A percentile compares a stretch with the other conserved stretches of the same genome.
phyloP scores from a whole-genome alignment of 805 yeast species.

The Kuraishia piskuri region DNA sequence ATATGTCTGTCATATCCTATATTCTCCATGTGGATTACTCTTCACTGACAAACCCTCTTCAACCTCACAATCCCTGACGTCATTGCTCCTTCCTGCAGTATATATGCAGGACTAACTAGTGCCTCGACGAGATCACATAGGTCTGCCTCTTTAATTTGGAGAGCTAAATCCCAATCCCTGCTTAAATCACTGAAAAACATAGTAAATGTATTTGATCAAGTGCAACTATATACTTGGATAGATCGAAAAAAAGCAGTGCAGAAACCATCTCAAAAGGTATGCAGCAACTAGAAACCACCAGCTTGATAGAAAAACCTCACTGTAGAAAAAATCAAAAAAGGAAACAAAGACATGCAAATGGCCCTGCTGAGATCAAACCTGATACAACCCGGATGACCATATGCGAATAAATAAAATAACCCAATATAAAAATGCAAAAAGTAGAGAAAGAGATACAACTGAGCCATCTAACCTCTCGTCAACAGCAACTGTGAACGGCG shows the following conservation, averaged over 20 bases:
- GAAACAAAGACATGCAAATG: background rate
- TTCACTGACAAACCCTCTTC: too few relatives aligned
- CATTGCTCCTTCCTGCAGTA: too few relatives aligned
- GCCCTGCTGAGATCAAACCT: background rate
- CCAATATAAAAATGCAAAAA: background rate
- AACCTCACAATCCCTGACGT: too few relatives aligned
- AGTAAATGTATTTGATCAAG: background rate
- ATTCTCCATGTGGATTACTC: too few relatives aligned
- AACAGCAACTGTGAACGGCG: too few relatives aligned
- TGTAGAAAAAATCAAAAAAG: too few relatives aligned
- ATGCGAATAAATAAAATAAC: background rate
- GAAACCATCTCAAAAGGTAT: background rate
- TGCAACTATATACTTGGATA: background rate
- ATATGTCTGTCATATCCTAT: too few relatives aligned
- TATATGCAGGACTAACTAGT: too few relatives aligned
- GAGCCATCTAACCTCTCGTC: too few relatives aligned
- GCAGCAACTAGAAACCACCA: background rate
- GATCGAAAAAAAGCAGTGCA: background rate
- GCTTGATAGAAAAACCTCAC: background rate
- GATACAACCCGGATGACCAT: background rate
- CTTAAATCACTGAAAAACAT: background rate
- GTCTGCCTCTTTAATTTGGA: too few relatives aligned
- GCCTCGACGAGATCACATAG: too few relatives aligned
- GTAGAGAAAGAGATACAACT: background rate
- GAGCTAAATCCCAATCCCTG: too few relatives aligned